Evolutionary conservation across 306 rosid species (phyloP), one percentile per base, ranked within the genome.

Genomic region (Cucurbita ficifolia): DNA sequence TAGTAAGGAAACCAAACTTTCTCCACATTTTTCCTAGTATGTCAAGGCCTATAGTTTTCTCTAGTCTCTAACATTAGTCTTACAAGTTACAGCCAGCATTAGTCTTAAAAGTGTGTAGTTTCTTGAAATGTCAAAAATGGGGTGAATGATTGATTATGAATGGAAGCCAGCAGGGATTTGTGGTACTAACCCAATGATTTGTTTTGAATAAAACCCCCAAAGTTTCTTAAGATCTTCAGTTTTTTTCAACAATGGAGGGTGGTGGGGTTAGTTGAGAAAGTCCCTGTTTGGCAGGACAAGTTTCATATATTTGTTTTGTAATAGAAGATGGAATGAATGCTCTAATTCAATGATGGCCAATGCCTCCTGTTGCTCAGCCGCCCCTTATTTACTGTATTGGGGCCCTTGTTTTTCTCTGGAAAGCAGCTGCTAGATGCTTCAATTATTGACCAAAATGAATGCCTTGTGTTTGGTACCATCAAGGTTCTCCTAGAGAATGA

Each of bases 11-110:
- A 87, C 88, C 51, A 83, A 73, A 50, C 77, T 88, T 38, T 82
- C 96, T 75, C 94, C 89, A 40, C 85, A 85, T 46, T 90, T 80
- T 73, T 80, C 81, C n/a, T 88, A 82, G 78, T 85, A 83, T 35
- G 71, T 58, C 67, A 29, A 40, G 3, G 49, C 71, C 50, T n/a
- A 6, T 43, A 21, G 11, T 22, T 67, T 45, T 12, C 72, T 5
- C 8, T 43, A 42, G n/a, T 6, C 55, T 21, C 72, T 67, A 8
- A 64, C 70, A 7, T 7, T 14, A 61, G 46, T 16, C 68, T 36
- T 8, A 24, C 39, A 57, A 24, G 39, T 57, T 24, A 14, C 43
- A 59, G 29, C 39, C 67, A 59, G n/a, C n/a, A n/a, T n/a, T n/a
- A n/a, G n/a, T n/a, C n/a, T n/a, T n/a, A n/a, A 35, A 62, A 17